Evolutionary conservation across 441 rosid genomes (phyloP), one percentile per base, ranked within the genome.

Genomic region (Manihot esculenta): DNA sequence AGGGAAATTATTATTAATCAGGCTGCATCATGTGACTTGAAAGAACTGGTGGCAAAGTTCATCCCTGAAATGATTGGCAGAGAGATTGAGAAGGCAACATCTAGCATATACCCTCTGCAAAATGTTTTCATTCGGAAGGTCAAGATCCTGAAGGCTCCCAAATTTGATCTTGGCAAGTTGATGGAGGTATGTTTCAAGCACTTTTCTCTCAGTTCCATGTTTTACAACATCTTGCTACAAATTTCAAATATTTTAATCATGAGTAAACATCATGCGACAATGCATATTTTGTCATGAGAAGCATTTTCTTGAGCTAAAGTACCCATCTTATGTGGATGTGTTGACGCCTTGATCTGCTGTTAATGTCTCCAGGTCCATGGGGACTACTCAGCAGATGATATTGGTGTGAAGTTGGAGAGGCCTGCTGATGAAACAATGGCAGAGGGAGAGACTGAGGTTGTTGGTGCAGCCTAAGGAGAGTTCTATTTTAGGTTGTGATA

Each of bases 131-230:
- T 89, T 62, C 84, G 92, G 23, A 89, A 89, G 76, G 92, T 89
- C 68, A 89, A 89, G 80, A 86, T 89, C 68, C 77, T 89, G 41
- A 89, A 88, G 64, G 86, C 95, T 58, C 95, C 95, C 69, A 89
- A 89, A 74, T 89, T 88, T 68, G 95, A 89, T 72, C 91, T 89
- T 24, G 95, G 95, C 63, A 89, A 87, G 76, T 75, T 89, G 79
- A 89, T 89, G 95, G 91, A 86, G 76, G 92, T 82, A 68, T 47
- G 35, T 49, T 41, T 45, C 54, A 41, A 11, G 42, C 42, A 7
- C 23, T 45, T 2, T n/a, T 8, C 57, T 14, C 2, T 6, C 14
- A 7, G 14, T 35, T 23, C 33, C 14, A 54, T 41, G 12, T 24
- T 44, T 4, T 30, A 30, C 33, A 1, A 30, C 33, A 30, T 1